Conservation (phyloP, 805 yeast species). For the Lachancea lanzarotensis region DNA sequence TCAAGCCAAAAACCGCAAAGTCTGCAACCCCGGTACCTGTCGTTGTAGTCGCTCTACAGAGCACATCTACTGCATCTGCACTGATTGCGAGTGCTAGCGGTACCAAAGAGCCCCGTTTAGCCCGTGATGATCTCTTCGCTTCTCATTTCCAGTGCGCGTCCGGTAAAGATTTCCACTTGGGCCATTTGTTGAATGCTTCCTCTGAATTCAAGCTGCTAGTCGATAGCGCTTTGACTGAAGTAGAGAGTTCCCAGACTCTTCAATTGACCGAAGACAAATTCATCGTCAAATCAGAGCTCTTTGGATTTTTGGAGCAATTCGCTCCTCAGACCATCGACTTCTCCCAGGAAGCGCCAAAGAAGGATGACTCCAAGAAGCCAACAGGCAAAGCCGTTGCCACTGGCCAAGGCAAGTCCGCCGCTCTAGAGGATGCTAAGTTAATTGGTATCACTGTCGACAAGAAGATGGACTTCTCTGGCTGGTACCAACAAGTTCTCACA, state of each 20-base stretch:
- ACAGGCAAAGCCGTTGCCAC: constrained; percentile 25
- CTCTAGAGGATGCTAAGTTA: constrained; percentile 76
- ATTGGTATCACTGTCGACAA: constrained; percentile 96
- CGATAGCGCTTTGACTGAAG: constrained; percentile 33
- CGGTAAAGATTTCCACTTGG: constrained; percentile 29
- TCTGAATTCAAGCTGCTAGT: constrained; percentile 26
- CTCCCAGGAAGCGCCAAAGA: constrained; percentile 33
- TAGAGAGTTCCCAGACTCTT: constrained; percentile 29
- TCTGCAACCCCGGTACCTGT: constrained; percentile 73
- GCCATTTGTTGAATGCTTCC: constrained; percentile 35
- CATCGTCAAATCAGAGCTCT: constrained; percentile 25
- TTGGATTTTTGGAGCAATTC: constrained; percentile 36
- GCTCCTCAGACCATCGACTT: constrained; percentile 46
- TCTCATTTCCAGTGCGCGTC: constrained; percentile 38
- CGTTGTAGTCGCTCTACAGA: constrained; percentile 65
- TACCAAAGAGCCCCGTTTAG: constrained; percentile 82
- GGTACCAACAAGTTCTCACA: constrained; percentile 95
- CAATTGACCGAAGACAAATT: constrained; percentile 25
- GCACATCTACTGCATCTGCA: constrained; percentile 63
- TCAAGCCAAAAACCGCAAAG: constrained; percentile 88
- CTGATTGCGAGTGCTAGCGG: constrained; percentile 59
- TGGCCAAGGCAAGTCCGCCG: constrained; percentile 37
- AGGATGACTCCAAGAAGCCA: constrained; percentile 30
- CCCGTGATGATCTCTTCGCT: constrained; percentile 70
- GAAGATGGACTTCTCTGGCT: constrained; percentile 83